These are phyloP conservation scores for Saccharomycopsis guyanensis DNA, from an alignment of 805 yeast genomes.

Conservation along the genomic window DNA sequence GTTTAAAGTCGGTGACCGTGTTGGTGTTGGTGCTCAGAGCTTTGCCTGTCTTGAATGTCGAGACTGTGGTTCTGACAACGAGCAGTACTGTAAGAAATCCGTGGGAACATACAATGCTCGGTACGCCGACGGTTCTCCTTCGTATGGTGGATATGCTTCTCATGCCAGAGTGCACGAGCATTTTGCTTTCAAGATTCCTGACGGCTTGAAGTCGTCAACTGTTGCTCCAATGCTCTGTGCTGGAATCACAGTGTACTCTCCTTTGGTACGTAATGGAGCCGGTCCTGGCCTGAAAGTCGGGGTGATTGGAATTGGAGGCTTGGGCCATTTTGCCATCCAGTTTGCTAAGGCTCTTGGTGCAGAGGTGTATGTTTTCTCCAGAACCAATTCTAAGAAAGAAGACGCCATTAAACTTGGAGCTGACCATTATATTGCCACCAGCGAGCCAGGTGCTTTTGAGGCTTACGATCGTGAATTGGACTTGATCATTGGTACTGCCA, in stretches of 20 bases:
- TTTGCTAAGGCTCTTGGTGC: constrained; percentile 57
- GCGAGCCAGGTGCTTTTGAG: constrained; percentile 32
- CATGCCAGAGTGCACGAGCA: constrained; percentile 57
- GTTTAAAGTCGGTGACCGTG: constrained; percentile 61
- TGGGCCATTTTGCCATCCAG: constrained; percentile 49
- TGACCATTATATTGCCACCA: constrained; percentile 46
- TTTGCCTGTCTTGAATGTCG: constrained; percentile 55
- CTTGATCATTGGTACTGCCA: constrained; percentile 43
- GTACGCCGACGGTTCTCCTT: constrained; percentile 39
- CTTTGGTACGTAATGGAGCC: constrained; percentile 45
- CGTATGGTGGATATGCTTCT: constrained; percentile 67
- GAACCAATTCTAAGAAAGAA: constrained; percentile 40
- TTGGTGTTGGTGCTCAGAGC: constrained; percentile 72
- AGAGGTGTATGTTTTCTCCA: constrained; percentile 49
- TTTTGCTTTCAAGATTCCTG: constrained; percentile 60
- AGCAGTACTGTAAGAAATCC: constrained; percentile 44
- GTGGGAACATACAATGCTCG: constrained; percentile 45
- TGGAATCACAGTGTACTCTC: constrained; percentile 66
- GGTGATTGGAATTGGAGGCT: constrained; percentile 49
- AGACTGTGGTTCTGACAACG: constrained; percentile 48
- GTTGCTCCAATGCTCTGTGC: constrained; percentile 77
- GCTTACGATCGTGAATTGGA: constrained; percentile 10
- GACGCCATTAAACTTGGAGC: constrained; percentile 47
- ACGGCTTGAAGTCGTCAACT: constrained; percentile 38
- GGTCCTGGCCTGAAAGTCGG: constrained; percentile 46